Conservation (phyloP, 371 early-diverging fungal species). For the Nematocida ausubeli region DNA sequence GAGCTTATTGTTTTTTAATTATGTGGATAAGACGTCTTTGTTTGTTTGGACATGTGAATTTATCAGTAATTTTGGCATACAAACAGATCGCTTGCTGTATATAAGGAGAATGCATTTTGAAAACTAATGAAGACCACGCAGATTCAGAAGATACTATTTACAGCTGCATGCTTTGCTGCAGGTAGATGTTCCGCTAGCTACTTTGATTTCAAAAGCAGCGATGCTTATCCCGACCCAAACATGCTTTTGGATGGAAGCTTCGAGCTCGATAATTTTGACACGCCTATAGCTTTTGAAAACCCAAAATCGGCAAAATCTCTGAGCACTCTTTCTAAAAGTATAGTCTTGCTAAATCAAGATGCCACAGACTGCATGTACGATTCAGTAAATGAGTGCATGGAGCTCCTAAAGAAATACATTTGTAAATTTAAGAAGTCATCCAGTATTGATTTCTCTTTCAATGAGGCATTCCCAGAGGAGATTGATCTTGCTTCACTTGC, state of each 20-base stretch:
- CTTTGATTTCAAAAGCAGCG: too few species aligned
- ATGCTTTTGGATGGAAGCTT: too few species aligned
- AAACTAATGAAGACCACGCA: slow-evolving; percentile 1
- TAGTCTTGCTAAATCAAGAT: too few species aligned
- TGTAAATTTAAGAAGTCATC: neutral
- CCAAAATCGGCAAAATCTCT: too few species aligned
- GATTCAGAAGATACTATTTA: neutral
- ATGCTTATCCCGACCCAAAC: too few species aligned
- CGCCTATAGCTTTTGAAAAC: too few species aligned
- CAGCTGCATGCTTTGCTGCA: neutral
- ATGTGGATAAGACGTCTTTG: too few species aligned
- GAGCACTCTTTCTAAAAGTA: too few species aligned
- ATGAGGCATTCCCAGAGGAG: neutral
- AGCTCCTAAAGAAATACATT: neutral
- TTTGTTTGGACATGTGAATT: slow-evolving; percentile 16
- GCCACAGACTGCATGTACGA: neutral
- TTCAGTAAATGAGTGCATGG: neutral
- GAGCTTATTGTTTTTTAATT: too few species aligned
- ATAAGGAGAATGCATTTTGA: neutral
- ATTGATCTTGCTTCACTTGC: neutral
- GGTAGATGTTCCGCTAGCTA: neutral
- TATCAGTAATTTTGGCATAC: neutral
- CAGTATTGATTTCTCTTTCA: neutral
- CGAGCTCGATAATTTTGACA: too few species aligned
- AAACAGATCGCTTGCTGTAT: slow-evolving; percentile 8